Conservation (phyloP, 2,329 filamentous ascomycete species). For the Fusarium haematococcum region DNA sequence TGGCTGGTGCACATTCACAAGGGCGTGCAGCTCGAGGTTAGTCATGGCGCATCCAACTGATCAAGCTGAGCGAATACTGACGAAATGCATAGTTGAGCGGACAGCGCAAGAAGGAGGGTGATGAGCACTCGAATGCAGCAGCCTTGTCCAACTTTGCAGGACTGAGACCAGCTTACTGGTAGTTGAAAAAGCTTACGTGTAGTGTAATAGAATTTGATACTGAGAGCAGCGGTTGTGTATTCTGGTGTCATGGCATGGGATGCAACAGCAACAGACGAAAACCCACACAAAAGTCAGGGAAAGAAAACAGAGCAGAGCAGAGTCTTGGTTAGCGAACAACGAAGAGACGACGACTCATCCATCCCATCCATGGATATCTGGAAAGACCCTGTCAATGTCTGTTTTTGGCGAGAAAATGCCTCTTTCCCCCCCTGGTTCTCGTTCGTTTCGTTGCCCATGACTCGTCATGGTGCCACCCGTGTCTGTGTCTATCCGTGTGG, state of each 20-base stretch:
- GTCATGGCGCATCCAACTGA: slow-evolving; percentile 39
- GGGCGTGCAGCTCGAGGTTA: slow-evolving; percentile 88
- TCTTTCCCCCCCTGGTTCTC: neutral
- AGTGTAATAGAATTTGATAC: slow-evolving; percentile 26
- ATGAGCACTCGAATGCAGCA: slow-evolving; percentile 55
- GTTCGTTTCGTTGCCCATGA: neutral
- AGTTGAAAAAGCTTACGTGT: slow-evolving; percentile 38
- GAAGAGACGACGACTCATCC: slow-evolving; percentile 21
- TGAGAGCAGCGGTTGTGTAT: slow-evolving; percentile 24
- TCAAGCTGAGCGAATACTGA: slow-evolving; percentile 12
- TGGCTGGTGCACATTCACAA: slow-evolving; percentile 97
- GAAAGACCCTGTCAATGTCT: neutral
- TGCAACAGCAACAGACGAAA: slow-evolving; percentile 1
- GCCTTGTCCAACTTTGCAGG: slow-evolving; percentile 68
- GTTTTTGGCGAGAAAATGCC: slow-evolving; percentile 16
- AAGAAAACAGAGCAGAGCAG: slow-evolving; percentile 1
- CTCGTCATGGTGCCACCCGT: slow-evolving; percentile 11
- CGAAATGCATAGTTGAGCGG: slow-evolving; percentile 67
- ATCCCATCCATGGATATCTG: neutral
- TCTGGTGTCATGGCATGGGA: slow-evolving; percentile 17
- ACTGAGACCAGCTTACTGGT: slow-evolving; percentile 71
- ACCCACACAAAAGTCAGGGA: slow-evolving; percentile 25
- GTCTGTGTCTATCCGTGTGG: slow-evolving; percentile 7
- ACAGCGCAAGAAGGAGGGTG: slow-evolving; percentile 77
- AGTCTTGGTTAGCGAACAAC: slow-evolving; percentile 37